phyloP scores from a whole-genome alignment of 2,329 filamentous ascomycete genomes.

The Emergomyces pasteurianus region DNA sequence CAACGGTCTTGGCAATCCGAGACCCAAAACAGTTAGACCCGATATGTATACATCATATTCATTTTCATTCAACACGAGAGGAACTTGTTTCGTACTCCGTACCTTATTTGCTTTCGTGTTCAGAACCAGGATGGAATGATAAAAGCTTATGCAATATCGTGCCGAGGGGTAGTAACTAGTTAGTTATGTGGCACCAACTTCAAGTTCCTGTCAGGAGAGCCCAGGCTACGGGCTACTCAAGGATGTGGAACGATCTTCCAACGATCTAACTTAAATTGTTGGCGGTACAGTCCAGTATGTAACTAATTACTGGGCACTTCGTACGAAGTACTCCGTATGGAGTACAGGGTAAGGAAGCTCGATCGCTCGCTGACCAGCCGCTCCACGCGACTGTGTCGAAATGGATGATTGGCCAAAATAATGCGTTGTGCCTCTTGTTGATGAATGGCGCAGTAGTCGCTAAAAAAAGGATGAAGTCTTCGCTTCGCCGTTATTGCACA shows the following conservation, averaged over 20 bases:
- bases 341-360: too few relatives aligned
- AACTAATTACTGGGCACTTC: too few relatives aligned
- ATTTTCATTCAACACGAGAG: neutral
- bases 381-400: neutral
- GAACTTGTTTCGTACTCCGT: neutral
- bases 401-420: neutral
- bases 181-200: neutral
- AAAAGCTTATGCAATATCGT: too few relatives aligned
- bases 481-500: neutral
- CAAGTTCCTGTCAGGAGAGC: neutral
- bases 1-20: neutral
- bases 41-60: too few relatives aligned
- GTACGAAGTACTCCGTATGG: too few relatives aligned
- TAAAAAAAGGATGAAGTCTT: neutral
- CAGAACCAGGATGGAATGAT: neutral
- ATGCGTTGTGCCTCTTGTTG: neutral
- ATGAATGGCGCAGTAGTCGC: neutral
- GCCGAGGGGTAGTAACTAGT: too few relatives aligned
- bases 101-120: neutral
- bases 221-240: neutral
- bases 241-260: neutral
- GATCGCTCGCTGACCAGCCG: neutral
- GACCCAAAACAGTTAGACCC: too few relatives aligned
- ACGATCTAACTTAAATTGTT: neutral
- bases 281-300: too few relatives aligned